phyloP scores from a whole-genome alignment of 352 stramenopile species.

The Globisporangium viniferum region DNA sequence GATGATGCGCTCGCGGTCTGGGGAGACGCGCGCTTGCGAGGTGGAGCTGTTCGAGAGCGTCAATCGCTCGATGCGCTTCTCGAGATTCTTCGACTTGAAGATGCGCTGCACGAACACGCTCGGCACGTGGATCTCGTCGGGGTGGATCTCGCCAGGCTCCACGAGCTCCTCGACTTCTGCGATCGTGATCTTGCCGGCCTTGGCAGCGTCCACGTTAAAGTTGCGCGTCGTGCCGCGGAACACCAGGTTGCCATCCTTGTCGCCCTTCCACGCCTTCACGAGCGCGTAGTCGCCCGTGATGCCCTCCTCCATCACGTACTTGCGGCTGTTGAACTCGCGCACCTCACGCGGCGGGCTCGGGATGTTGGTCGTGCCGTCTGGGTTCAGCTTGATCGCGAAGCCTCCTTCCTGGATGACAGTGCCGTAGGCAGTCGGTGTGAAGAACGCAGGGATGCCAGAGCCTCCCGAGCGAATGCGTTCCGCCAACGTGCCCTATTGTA shows the following conservation, averaged over 20 bases:
- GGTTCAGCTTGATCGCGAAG: constrained; percentile 75
- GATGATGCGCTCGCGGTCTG: constrained; percentile 91
- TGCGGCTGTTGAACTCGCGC: constrained; percentile 77
- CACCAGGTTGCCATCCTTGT: constrained; percentile 95
- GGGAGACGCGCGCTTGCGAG: constrained; percentile 61
- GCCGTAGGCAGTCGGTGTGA: constrained; percentile 93
- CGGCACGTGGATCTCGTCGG: constrained; percentile 93
- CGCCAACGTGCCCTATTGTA: constrained; percentile 85
- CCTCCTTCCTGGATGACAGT: constrained; percentile 89
- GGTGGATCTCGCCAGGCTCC: constrained; percentile 90
- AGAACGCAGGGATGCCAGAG: constrained; percentile 95
- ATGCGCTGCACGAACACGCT: constrained; percentile 96
- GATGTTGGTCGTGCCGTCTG: constrained; percentile 67
- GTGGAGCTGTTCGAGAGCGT: constrained; percentile 77
- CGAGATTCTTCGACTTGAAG: constrained; percentile 85
- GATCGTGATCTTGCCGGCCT: constrained; percentile 92
- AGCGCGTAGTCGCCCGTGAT: constrained; percentile 93
- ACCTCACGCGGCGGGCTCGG: constrained; percentile 66
- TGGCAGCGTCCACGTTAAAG: constrained; percentile 95
- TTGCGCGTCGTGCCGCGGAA: constrained; percentile 95
- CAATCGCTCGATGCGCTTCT: constrained; percentile 95
- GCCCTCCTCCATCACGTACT: constrained; percentile 96
- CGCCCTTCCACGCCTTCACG: constrained; percentile 95
- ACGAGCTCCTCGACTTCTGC: constrained; percentile 96
- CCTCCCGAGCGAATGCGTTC: constrained; percentile 91